A percentile compares a stretch with the other conserved stretches of the same genome.
Conservation (phyloP, 2,329 filamentous ascomycete genomes). For the Cladosporium cucumerinum region DNA sequence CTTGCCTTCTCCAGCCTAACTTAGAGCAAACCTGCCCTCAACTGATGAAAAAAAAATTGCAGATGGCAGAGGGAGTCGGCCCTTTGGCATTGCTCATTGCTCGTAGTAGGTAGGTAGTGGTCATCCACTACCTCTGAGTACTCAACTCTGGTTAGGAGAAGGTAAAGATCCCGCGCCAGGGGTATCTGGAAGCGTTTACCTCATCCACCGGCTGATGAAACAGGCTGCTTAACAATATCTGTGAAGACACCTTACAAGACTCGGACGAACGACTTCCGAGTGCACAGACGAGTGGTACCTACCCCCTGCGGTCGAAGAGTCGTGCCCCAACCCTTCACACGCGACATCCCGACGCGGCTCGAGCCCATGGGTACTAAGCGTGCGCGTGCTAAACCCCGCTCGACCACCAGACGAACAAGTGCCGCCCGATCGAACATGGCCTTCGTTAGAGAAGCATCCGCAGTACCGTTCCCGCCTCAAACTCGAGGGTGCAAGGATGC, state of each 20-base stretch:
- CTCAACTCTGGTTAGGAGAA: neutral
- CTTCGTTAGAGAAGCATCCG: neutral
- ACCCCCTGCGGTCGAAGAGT: neutral
- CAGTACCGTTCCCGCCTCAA: neutral
- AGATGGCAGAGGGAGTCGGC: constrained; percentile 5
- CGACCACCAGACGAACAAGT: constrained; percentile 6
- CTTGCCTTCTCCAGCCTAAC: neutral
- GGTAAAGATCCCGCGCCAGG: neutral
- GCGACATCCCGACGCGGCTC: neutral
- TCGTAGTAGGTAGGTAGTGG: neutral
- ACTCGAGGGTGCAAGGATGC: neutral
- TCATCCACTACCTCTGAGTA: neutral
- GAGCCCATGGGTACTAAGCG: neutral
- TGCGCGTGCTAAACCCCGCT: neutral
- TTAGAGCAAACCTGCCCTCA: neutral
- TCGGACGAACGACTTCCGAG: neutral
- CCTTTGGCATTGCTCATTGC: neutral
- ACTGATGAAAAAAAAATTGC: constrained; percentile 9
- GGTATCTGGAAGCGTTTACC: neutral
- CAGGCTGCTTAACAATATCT: neutral
- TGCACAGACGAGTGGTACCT: neutral
- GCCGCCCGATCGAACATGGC: constrained; percentile 5
- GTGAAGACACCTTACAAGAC: neutral
- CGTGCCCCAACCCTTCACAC: neutral
- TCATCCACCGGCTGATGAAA: neutral